Evolutionary conservation across 139 green algal genomes (phyloP), one percentile per base, ranked within the genome.

Genomic region (Picochlorum costavermella): DNA sequence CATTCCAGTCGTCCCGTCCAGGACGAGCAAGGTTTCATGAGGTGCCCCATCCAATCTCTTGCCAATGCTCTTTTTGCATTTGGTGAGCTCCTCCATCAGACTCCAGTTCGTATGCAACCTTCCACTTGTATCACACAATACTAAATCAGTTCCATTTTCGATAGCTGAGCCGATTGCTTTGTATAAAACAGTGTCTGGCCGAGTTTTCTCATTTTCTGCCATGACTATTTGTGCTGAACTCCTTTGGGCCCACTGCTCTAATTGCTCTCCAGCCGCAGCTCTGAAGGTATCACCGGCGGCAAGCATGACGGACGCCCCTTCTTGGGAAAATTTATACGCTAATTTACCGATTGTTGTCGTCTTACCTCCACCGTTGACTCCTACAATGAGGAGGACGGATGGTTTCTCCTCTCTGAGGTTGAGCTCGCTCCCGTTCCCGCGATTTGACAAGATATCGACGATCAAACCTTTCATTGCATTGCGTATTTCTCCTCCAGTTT

Each of bases 341-440:
- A 97, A 72, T 79, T 97, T 97, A 58, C 90, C 93, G 37, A 98
- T 88, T 14, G 89, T 96, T 28, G 92, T 98, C 3, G 92, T 98
- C 72, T 98, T 98, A 45, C 93, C 93, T 6, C 86, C 90, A 29
- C 93, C 93, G 69, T 99, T 99, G 29, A 99, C 93, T 10, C 93
- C 93, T n/a, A 96, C 86, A 26, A 97, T 80, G 36, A 97, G 69
- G 14, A 95, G 45, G 6, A 94, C 85, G 0, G 77, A 76, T 5
- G 86, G 87, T 28, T 67, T 61, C 28, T 59, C 67, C 8, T 65
- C 72, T 0, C 50, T 60, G 13, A 85, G 48, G 12, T 73, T 37
- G 45, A 87, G 72, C 48, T 85, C 77, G 6, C 17, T 53, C 44
- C 48, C 69, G 48, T 67, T 67, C 30, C 70, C 72, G 12, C 58